Conservation (phyloP, 495 filamentous ascomycete species). For the Umbilicaria muhlenbergii region DNA sequence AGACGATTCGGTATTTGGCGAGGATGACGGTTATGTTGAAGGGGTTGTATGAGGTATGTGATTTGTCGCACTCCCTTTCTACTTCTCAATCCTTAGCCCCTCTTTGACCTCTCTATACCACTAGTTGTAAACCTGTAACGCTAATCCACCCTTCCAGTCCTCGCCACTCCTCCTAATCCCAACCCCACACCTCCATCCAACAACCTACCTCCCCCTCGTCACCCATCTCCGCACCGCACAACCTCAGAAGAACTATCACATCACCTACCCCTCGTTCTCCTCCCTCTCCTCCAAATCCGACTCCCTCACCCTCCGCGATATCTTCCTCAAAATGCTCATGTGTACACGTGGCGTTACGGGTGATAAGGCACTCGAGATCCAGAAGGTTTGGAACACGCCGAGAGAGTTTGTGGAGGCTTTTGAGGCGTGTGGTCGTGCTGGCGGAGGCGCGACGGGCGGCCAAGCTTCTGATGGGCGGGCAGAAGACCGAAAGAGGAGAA, state of each 20-base stretch:
- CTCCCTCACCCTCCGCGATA: constrained; percentile 52
- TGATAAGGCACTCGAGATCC: constrained; percentile 71
- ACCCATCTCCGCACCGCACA: constrained; percentile 34
- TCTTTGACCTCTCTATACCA: constrained; percentile 11
- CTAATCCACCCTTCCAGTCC: constrained; percentile 9
- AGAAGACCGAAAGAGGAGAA: constrained; percentile 25
- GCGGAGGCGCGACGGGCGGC: too few species aligned
- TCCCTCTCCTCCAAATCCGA: constrained; percentile 61
- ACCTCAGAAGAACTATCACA: constrained; percentile 37
- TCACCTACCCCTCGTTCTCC: constrained; percentile 59
- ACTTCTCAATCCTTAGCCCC: constrained; percentile 37
- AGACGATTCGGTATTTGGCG: constrained; percentile 65
- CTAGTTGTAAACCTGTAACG: constrained; percentile 1
- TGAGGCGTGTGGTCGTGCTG: constrained; percentile 33
- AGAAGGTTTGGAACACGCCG: constrained; percentile 59
- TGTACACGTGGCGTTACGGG: constrained; percentile 61
- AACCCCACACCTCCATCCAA: constrained; percentile 44
- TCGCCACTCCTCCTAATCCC: constrained; percentile 41
- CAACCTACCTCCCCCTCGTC: constrained; percentile 55
- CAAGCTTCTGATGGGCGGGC: too few species aligned
- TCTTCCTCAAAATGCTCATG: constrained; percentile 83
- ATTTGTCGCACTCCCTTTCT: constrained; percentile 1
- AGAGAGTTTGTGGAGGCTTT: constrained; percentile 52
- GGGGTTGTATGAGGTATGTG: constrained; percentile 42
- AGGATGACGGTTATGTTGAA: constrained; percentile 58